Base-by-base conservation (phyloP, 2,329 filamentous ascomycete species). In the Colletotrichum karsti region DNA sequence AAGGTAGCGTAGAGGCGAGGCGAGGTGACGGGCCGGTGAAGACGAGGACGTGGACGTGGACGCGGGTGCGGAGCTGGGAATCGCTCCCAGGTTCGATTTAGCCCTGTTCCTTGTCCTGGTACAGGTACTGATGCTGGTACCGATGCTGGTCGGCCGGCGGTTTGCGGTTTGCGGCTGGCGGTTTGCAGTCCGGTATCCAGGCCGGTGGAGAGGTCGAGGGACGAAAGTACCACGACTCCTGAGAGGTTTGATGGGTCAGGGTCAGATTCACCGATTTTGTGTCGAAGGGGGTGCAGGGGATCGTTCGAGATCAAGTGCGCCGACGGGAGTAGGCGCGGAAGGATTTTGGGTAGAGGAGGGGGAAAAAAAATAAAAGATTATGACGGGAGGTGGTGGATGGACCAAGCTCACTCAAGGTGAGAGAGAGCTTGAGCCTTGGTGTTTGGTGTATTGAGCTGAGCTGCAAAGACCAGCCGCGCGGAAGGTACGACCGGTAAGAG, bases 111-210 rank as follows among this genome's bases (percentile, higher is more conserved):
- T 7, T 18, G 50, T 53, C 50, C 33, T 35, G 10, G 33, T 35
- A 13, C 3, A 35, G 33, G n/a, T n/a, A n/a, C n/a, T n/a, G n/a
- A n/a, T n/a, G n/a, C n/a, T n/a, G n/a, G n/a, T n/a, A n/a, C n/a
- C n/a, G n/a, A n/a, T n/a, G n/a, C n/a, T n/a, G 15, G 46, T n/a
- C 22, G 24, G 26, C 22, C 13, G 24, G 22, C 26, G 46, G 46
- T 15, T 26, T 28, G 26, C 24, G 48, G 15, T 44, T 46, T 42
- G 37, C 30, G n/a, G 59, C 48, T 51, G 24, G 7, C 7, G 18
- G 48, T 51, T 50, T 63, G 59, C 35, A 50, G 63, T 35, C 63
- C 63, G 59, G 46, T 66, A 62, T 61, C 63, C 51, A 67, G 59
- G 58, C 48, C 33, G 37, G 50, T 63, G 63, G 50, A 63, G 58